Evolutionary conservation across 805 yeast species (phyloP).

Genomic region (Millerozyma miso): DNA sequence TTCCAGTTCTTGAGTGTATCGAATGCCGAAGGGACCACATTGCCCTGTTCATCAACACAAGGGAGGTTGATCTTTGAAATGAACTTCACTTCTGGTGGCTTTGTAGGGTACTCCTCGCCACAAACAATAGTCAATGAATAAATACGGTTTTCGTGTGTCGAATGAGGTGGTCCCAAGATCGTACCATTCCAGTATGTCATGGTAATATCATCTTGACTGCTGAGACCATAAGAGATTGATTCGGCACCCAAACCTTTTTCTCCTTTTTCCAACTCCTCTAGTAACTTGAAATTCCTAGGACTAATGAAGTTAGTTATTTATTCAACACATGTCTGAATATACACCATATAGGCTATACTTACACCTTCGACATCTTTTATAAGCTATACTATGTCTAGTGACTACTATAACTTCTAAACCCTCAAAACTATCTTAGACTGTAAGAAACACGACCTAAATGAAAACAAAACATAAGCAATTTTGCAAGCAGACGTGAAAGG

Average conservation of each 20-base stretch:
- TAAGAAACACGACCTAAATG: background rate
- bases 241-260: conserved; percentile 97
- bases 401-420: background rate
- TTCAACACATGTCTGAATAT: background rate
- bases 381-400: conserved; percentile 1
- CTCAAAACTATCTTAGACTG: background rate
- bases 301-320: conserved; percentile 24
- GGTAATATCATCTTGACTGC: conserved; percentile 83
- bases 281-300: conserved; percentile 90
- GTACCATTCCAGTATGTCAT: conserved; percentile 99
- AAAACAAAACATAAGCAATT: background rate
- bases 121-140: conserved; percentile 79
- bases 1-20: conserved; percentile 81
- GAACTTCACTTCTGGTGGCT: conserved; percentile 81
- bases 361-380: conserved; percentile 44
- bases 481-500: too few relatives aligned
- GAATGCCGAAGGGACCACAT: conserved; percentile 43
- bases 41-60: conserved; percentile 73
- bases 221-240: conserved; percentile 91
- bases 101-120: conserved; percentile 80
- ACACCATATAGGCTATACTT: conserved; percentile 26
- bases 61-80: conserved; percentile 85
- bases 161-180: conserved; percentile 93
- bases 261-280: conserved; percentile 96
- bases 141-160: conserved; percentile 86